Conservation (phyloP, 768 basidiomycete species). For the Suillus weaverae region DNA sequence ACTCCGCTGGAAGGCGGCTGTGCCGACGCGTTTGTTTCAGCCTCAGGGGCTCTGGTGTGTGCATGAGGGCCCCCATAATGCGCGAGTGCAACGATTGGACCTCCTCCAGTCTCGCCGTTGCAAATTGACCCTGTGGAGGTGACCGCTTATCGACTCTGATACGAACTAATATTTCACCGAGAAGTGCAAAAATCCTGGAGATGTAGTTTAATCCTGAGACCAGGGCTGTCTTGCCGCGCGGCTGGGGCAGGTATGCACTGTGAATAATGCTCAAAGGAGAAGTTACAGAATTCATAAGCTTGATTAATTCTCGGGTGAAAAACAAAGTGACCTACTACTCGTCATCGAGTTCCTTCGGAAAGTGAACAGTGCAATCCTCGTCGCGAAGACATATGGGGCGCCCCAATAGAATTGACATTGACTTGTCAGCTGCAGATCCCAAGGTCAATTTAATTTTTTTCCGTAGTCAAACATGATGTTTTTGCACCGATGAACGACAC, state of each 20-base stretch:
- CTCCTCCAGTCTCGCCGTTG: conserved; percentile 81
- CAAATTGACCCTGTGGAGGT: conserved; percentile 82
- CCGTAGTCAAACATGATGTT: conserved; percentile 1
- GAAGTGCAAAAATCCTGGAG: conserved; percentile 80
- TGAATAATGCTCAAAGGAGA: conserved; percentile 67
- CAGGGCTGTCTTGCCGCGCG: conserved; percentile 81
- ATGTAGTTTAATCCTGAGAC: conserved; percentile 87
- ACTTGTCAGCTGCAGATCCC: conserved; percentile 70
- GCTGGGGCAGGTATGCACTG: conserved; percentile 80
- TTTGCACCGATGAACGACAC: conserved; percentile 7
- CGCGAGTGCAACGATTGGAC: conserved; percentile 77
- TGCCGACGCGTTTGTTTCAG: conserved; percentile 59
- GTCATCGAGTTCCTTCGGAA: conserved; percentile 86
- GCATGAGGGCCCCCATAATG: conserved; percentile 70
- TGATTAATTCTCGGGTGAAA: conserved; percentile 32
- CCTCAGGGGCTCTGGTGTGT: conserved; percentile 74
- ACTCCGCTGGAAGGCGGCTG: conserved; percentile 55
- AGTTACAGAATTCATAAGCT: conserved; percentile 15
- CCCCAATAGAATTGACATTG: conserved; percentile 82
- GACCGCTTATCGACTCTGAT: conserved; percentile 86
- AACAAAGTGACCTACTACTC: conserved; percentile 66
- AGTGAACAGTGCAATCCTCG: conserved; percentile 88
- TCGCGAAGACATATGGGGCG: conserved; percentile 84
- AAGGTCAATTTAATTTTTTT: conserved; percentile 3
- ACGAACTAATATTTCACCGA: conserved; percentile 84